A percentile compares a stretch with the other conserved stretches of the same genome.
phyloP scores from a whole-genome alignment of 176 grass and related monocot species.

The Eragrostis nindensis region DNA sequence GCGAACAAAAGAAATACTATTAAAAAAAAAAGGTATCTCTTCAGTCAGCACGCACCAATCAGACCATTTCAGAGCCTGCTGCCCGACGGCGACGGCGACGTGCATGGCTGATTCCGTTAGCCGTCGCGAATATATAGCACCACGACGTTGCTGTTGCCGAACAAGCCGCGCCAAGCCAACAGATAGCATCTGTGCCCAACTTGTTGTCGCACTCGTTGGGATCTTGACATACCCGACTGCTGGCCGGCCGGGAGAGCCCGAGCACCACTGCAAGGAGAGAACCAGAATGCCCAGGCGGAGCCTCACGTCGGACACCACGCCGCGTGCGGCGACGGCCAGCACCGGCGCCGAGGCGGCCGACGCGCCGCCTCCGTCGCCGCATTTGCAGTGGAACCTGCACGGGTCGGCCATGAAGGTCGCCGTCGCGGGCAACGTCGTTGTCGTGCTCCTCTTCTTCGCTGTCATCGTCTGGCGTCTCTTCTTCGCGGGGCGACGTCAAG shows the following conservation, averaged over 20 bases:
- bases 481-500: constrained; percentile 26
- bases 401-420: constrained; percentile 24
- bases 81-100: background rate
- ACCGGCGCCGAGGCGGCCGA: background rate
- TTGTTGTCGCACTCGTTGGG: background rate
- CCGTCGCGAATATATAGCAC: constrained; percentile 13
- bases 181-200: background rate
- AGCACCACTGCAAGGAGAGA: background rate
- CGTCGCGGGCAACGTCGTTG: constrained; percentile 43
- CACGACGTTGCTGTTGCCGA: background rate
- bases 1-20: no score
- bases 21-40: no score
- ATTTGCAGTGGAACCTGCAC: background rate
- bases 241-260: background rate
- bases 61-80: background rate
- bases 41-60: background rate
- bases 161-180: constrained; percentile 14
- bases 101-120: background rate
- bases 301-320: constrained; percentile 2
- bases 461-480: constrained; percentile 50
- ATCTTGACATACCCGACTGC: background rate
- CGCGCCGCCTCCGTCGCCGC: background rate
- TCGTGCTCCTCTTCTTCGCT: constrained; percentile 45
- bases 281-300: constrained; percentile 24
- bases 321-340: background rate